phyloP scores from a whole-genome alignment of 129 eudicot species.

The Arctium minus region DNA sequence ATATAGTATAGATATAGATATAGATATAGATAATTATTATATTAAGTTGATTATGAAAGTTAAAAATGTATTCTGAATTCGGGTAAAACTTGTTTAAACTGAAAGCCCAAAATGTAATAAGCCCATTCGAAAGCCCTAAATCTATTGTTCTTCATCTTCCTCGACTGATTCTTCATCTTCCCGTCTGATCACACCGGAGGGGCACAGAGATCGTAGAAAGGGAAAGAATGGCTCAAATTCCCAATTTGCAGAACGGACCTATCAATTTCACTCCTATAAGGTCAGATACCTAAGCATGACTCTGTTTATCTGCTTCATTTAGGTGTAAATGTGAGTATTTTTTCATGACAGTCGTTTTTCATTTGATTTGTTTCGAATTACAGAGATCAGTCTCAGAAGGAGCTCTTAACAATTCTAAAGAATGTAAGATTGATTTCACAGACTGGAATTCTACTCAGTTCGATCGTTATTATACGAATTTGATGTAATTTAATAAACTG shows the following conservation, averaged over 20 bases:
- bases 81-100: neutral
- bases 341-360: neutral
- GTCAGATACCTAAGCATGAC: conserved; percentile 19
- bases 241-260: conserved; percentile 81
- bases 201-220: conserved; percentile 10
- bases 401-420: conserved; percentile 66
- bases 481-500: neutral
- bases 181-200: conserved; percentile 9
- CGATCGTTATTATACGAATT: neutral
- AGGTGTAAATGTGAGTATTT: neutral
- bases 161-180: neutral
- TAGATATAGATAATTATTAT: too few relatives aligned
- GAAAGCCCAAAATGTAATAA: neutral
- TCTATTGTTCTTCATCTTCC: neutral
- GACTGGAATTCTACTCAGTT: conserved; percentile 16
- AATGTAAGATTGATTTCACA: conserved; percentile 37
- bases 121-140: conserved; percentile 11
- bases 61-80: too few relatives aligned
- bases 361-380: conserved; percentile 14
- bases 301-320: neutral
- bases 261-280: conserved; percentile 69
- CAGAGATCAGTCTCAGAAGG: conserved; percentile 90
- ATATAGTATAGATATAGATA: too few relatives aligned
- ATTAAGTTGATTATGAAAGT: too few relatives aligned
- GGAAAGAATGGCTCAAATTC: conserved; percentile 79